A percentile compares a stretch with the other conserved stretches of the same genome.
Conservation (phyloP, 192 early-diverging fungal species). For the Backusella tarrabulga region DNA sequence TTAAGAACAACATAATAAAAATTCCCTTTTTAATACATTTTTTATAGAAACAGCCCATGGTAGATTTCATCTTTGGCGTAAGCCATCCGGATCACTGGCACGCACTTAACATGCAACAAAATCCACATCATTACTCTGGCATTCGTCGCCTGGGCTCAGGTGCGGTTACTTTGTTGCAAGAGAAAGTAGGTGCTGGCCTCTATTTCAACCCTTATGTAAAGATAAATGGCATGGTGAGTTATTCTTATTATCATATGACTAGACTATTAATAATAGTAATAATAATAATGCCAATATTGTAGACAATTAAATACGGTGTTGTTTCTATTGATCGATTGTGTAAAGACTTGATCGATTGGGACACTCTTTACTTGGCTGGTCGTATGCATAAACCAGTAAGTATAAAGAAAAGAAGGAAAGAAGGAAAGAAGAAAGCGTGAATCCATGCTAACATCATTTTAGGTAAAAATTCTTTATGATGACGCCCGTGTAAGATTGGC, state of each 20-base stretch:
- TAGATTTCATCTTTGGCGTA: constrained; percentile 96
- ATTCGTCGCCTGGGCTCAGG: constrained; percentile 71
- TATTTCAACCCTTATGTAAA: constrained; percentile 96
- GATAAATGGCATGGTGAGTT: constrained; percentile 78
- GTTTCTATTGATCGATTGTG: constrained; percentile 86
- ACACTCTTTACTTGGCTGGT: constrained; percentile 92
- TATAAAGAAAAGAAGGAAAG: background rate
- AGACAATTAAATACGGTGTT: constrained; percentile 95
- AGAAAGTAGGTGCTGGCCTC: constrained; percentile 84
- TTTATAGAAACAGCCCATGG: constrained; percentile 70
- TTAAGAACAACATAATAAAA: constrained; percentile 21
- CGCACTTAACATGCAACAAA: constrained; percentile 90
- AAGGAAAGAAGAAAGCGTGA: too few relatives aligned
- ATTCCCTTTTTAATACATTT: constrained; percentile 12
- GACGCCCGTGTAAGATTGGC: constrained; percentile 73
- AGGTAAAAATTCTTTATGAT: constrained; percentile 76
- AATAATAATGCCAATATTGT: background rate
- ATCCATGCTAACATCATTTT: background rate
- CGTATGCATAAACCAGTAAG: constrained; percentile 95
- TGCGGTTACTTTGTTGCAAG: constrained; percentile 73
- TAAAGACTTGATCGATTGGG: constrained; percentile 92
- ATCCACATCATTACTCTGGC: constrained; percentile 90
- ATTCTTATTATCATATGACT: constrained; percentile 4
- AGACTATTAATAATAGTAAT: background rate
- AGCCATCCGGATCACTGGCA: constrained; percentile 97